Evolutionary conservation across 306 rosid genomes (phyloP).

Genomic region (Arachis stenosperma): DNA sequence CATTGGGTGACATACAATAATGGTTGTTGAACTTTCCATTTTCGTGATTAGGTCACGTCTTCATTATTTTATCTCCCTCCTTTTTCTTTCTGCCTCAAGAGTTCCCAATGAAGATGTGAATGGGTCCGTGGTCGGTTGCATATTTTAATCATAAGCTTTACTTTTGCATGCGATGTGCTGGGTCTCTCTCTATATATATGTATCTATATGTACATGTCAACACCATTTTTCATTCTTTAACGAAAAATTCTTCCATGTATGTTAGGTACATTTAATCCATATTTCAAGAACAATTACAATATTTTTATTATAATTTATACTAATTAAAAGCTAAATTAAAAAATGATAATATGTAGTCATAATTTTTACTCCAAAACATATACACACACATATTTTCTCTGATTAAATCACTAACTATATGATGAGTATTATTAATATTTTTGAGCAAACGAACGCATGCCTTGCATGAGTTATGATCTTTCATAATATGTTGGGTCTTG

Average conservation of each 20-base stretch:
- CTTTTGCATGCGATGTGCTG: slow-evolving; percentile 45
- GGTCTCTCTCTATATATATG: slow-evolving; percentile 34
- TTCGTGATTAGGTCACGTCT: slow-evolving; percentile 52
- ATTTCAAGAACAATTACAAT: too few species aligned
- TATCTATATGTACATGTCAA: too few species aligned
- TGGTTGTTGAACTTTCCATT: slow-evolving; percentile 54
- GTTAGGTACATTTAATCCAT: too few species aligned
- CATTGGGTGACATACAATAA: slow-evolving; percentile 60
- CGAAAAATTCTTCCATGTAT: too few species aligned
- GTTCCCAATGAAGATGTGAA: slow-evolving; percentile 53
- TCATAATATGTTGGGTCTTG: slow-evolving; percentile 38
- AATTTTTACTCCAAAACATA: too few species aligned
- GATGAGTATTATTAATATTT: slow-evolving; percentile 26
- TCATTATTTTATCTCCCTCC: not conserved
- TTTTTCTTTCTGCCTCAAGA: slow-evolving; percentile 26
- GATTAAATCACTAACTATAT: not conserved
- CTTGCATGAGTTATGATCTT: slow-evolving; percentile 55
- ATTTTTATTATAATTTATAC: too few species aligned
- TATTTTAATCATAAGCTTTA: slow-evolving; percentile 44
- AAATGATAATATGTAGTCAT: too few species aligned
- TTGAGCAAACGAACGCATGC: slow-evolving; percentile 51
- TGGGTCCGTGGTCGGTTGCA: slow-evolving; percentile 72
- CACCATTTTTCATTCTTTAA: too few species aligned
- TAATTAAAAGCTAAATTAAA: too few species aligned
- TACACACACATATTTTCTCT: too few species aligned